Evolutionary conservation across 2,329 filamentous ascomycete species (phyloP), one percentile per base, ranked within the genome.

Genomic region (Xylariaceae sp.): DNA sequence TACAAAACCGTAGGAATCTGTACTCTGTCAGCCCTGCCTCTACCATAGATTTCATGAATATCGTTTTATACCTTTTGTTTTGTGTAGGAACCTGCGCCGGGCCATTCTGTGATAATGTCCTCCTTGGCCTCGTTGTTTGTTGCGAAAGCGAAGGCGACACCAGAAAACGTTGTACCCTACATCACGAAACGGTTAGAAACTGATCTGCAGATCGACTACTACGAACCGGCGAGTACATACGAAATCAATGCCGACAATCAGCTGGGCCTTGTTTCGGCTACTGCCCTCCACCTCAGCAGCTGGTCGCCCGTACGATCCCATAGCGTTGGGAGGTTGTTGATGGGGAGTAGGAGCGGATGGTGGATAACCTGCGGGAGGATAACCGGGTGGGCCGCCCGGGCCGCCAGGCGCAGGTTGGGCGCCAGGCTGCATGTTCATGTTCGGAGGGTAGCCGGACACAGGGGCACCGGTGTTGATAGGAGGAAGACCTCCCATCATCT

Each of bases 21-120:
- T 57, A 53, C 34, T 15, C 56, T 48, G 61, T 72, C 58, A 72
- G 66, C 55, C 23, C 45, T 47, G 8, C 49, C 34, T 10, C 18
- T 30, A 44, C 35, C 48, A 48, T 13, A 9, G 30, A 5, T 49
- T 35, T 10, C 18, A 37, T 37, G 10, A 18, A 7, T 18, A 44
- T 48, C 30, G 23, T 42, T 44, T 53, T 74, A 51, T 74, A 96
- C 93, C 88, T 99, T 99, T 78, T 99, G 94, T 78, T 97, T 97
- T 54, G 94, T 96, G 74, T 96, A 93, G 58, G 94, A 97, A 67
- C 94, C 94, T 42, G 94, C 92, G 68, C 94, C 94, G 30, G 94
- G 94, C 94, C 94, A 99, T 78, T 99, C 94, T 64, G 93, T 95
- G 70, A 99, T 99, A 70, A 97, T 97, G 75, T 97, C 93, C 76